These are phyloP conservation scores for Euphorbia peplus DNA, from an alignment of 345 rosid species.

Conservation along the genomic window DNA sequence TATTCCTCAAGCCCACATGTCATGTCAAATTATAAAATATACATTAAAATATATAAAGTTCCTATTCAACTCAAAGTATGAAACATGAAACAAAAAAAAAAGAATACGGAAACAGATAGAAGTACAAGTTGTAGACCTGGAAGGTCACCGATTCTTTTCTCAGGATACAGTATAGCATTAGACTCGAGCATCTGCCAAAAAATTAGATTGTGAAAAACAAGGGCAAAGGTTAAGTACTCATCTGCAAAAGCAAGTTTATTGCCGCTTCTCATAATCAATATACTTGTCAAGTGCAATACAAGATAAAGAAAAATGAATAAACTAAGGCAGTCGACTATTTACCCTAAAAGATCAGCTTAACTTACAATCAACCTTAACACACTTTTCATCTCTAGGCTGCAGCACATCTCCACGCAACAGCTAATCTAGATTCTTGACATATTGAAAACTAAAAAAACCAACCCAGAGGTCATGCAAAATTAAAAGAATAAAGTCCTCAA, in stretches of 20 bases:
- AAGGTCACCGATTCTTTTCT: constrained; percentile 63
- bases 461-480: not conserved
- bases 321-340: not conserved
- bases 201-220: not conserved
- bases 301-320: not conserved
- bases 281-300: not conserved
- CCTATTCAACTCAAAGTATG: not conserved
- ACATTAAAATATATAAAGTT: not conserved
- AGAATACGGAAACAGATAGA: not conserved
- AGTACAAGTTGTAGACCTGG: constrained; percentile 54
- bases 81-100: not conserved
- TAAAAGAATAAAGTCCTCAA: too few relatives aligned
- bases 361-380: not conserved
- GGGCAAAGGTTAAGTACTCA: not conserved
- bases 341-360: not conserved
- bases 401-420: not conserved
- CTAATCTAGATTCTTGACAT: not conserved
- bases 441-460: not conserved
- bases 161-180: constrained; percentile 43
- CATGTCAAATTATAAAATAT: not conserved
- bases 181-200: constrained; percentile 50
- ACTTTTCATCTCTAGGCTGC: not conserved
- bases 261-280: not conserved
- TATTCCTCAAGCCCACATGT: not conserved
- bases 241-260: not conserved